Base-by-base conservation (phyloP, 495 filamentous ascomycete genomes). In the Penicillium longicatenatum region DNA sequence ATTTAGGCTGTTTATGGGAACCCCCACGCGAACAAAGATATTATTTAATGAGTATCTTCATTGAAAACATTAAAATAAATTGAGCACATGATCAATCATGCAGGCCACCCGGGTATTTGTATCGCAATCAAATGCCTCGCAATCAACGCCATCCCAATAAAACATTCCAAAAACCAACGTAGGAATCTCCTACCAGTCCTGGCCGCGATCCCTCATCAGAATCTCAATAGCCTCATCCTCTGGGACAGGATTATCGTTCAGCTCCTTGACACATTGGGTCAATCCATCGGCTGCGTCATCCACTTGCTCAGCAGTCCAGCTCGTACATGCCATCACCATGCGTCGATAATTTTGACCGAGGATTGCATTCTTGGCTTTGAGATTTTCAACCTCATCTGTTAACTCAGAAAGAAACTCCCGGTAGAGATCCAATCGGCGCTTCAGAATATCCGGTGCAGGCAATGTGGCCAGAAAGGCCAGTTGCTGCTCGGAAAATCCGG, bases 271-370 rank as follows among this genome's bases (percentile, higher is more conserved):
- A 52, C 75, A 78, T 50, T 75, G 73, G 17, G 75, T 77, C 50
- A 79, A 62, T 0, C 76, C 76, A 22, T 79, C 76, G 17, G 74
- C 76, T 33, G 76, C 75, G 50, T 79, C 75, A 42, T 79, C 76
- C 31, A 77, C 76, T 55, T 79, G 70, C 19, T 79, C 76, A 6
- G 75, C 75, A 9, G 69, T 68, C 74, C 74, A 79, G 6, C 68
- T 70, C 1, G 76, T 79, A 53, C 76, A 79, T 39, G 76, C 75
- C 74, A 79, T 79, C 50, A 79, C 76, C 68, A 79, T 75, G 37
- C 76, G 74, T 7, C 76, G 75, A 49, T 79, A 79, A 51, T 76
- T 78, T 41, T 79, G 69, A 14, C 76, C 76, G 3, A 79, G 59
- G 14, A 78, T 69, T 8, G 74, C 76, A 50, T 79, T 79, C 57